Percentiles rank a stretch among this genome's conserved stretches.
Conservation (phyloP, 2,329 filamentous ascomycete genomes). For the Amphichorda felina region DNA sequence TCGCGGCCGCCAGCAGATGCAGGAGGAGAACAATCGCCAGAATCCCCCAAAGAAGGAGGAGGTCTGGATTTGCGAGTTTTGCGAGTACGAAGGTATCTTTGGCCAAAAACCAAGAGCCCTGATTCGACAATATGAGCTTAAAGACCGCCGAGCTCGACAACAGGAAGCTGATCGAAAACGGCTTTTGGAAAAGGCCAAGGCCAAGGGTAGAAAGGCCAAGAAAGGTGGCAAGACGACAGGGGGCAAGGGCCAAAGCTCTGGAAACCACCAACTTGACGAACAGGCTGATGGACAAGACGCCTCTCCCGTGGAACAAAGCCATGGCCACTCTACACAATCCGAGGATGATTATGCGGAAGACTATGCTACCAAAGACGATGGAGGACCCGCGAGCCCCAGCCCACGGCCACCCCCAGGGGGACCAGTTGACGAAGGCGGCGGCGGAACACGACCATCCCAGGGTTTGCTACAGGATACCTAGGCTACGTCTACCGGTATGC, state of each 20-base stretch:
- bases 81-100: constrained; percentile 94
- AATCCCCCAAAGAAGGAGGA: constrained; percentile 61
- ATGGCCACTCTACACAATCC: constrained; percentile 23
- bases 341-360: constrained; percentile 27
- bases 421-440: background rate
- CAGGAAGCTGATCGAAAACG: constrained; percentile 77
- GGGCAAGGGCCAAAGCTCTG: constrained; percentile 13
- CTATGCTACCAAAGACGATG: constrained; percentile 12
- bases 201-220: constrained; percentile 82
- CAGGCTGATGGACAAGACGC: constrained; percentile 10
- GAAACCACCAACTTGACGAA: constrained; percentile 8
- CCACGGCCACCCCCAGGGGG: background rate
- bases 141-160: constrained; percentile 75
- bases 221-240: constrained; percentile 53
- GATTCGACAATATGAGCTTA: constrained; percentile 87
- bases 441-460: background rate
- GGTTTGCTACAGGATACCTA: too few species aligned
- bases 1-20: constrained; percentile 63
- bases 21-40: constrained; percentile 65
- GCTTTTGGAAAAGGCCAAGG: constrained; percentile 83
- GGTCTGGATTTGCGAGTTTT: constrained; percentile 95
- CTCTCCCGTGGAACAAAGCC: constrained; percentile 11
- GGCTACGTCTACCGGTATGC: too few species aligned
- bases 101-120: constrained; percentile 74
- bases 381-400: background rate